Evolutionary conservation across 306 rosid genomes (phyloP).

Genomic region (Sindora glabra): DNA sequence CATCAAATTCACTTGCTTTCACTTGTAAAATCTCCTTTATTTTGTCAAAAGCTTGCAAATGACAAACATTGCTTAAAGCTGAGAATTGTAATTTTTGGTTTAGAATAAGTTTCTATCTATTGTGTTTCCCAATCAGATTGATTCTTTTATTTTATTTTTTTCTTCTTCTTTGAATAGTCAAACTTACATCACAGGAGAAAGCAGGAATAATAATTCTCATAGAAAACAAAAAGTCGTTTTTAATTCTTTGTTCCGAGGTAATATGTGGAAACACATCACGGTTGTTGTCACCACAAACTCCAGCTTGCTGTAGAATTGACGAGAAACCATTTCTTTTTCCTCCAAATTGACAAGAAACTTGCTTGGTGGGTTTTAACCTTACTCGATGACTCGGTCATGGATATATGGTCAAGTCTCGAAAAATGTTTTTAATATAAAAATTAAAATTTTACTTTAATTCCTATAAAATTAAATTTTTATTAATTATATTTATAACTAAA

Average conservation of each 20-base stretch:
- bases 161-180: not conserved
- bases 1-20: too few species aligned
- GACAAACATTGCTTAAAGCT: not conserved
- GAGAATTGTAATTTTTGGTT: slow-evolving; percentile 1
- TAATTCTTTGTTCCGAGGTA: not conserved
- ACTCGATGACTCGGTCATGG: not conserved
- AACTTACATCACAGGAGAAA: slow-evolving; percentile 12
- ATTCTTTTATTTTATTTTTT: not conserved
- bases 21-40: not conserved
- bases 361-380: not conserved
- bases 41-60: slow-evolving; percentile 4
- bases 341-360: not conserved
- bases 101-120: slow-evolving; percentile 3
- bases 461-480: too few species aligned
- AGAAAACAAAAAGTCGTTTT: not conserved
- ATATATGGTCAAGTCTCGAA: not conserved
- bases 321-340: too few species aligned
- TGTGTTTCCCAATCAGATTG: not conserved
- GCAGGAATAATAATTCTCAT: not conserved
- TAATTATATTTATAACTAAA: too few species aligned
- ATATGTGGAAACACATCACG: not conserved
- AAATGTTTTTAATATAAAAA: too few species aligned
- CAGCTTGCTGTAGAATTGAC: not conserved
- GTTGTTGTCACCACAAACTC: not conserved
- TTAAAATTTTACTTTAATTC: too few species aligned